phyloP scores from a whole-genome alignment of 2,329 filamentous ascomycete genomes.

The Diaporthe sp. region DNA sequence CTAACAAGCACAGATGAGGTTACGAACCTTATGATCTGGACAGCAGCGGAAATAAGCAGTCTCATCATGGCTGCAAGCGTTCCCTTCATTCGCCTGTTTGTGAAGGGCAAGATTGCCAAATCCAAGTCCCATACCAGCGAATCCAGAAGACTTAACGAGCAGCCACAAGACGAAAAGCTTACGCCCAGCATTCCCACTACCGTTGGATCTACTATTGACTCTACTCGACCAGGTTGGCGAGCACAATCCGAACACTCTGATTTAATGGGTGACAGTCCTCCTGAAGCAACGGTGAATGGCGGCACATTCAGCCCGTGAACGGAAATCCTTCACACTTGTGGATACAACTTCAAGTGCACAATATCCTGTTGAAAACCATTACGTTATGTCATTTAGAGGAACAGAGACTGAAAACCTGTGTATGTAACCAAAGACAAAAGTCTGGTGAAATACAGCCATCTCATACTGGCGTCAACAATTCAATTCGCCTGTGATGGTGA shows the following conservation, averaged over 20 bases:
- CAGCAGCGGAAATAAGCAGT: not conserved
- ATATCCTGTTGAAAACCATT: not conserved
- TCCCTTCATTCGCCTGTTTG: slow-evolving; percentile 12
- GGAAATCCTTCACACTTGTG: not conserved
- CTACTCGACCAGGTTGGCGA: not conserved
- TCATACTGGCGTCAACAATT: not conserved
- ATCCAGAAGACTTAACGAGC: not conserved
- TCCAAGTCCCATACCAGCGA: not conserved
- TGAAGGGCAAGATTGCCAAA: not conserved
- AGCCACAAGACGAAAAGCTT: not conserved
- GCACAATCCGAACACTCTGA: not conserved
- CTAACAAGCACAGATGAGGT: not conserved
- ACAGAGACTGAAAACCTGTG: not conserved
- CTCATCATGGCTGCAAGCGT: slow-evolving; percentile 18
- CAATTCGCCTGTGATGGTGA: too few species aligned
- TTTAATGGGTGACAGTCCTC: not conserved
- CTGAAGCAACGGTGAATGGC: too few species aligned
- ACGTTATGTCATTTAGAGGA: not conserved
- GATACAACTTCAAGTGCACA: too few species aligned
- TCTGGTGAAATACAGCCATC: not conserved
- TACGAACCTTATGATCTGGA: not conserved
- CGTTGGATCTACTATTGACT: not conserved
- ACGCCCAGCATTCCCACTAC: not conserved
- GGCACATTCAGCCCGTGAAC: not conserved
- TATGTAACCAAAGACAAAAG: not conserved